Conservation (phyloP, 257 asterid genomes). For the Paraleonurus japonicus region DNA sequence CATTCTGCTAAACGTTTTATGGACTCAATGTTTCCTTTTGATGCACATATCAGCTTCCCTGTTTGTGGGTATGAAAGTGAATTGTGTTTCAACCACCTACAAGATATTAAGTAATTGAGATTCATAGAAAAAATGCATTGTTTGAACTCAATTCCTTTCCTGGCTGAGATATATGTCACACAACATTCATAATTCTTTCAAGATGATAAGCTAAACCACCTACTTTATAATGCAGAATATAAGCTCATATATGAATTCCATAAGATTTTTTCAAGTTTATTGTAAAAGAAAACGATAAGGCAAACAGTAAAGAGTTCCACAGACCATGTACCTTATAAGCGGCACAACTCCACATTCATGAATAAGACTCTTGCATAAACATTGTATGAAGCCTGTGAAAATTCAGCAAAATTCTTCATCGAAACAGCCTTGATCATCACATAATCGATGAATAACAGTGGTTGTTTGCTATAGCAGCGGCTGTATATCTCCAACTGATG, state of each 20-base stretch:
- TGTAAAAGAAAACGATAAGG: background rate
- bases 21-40: slow-evolving; percentile 63
- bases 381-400: no score
- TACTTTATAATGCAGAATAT: slow-evolving; percentile 19
- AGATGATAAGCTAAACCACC: slow-evolving; percentile 57
- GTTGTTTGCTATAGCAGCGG: slow-evolving; percentile 72
- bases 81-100: slow-evolving; percentile 96
- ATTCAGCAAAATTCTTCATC: no score
- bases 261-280: background rate
- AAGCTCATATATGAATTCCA: background rate
- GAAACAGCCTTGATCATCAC: no score
- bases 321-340: no score
- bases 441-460: slow-evolving; percentile 57
- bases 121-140: slow-evolving; percentile 13
- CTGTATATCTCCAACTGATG: slow-evolving; percentile 62
- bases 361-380: no score
- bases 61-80: slow-evolving; percentile 83
- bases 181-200: background rate
- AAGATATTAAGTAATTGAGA: slow-evolving; percentile 8
- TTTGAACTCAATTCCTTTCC: background rate
- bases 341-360: no score
- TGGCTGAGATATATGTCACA: background rate
- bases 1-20: slow-evolving; percentile 63
- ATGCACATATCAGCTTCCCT: slow-evolving; percentile 69
- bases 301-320: no score